These are phyloP conservation scores for Oryza longistaminata DNA, from an alignment of 176 grass and related monocot species.

Conservation along the genomic window DNA sequence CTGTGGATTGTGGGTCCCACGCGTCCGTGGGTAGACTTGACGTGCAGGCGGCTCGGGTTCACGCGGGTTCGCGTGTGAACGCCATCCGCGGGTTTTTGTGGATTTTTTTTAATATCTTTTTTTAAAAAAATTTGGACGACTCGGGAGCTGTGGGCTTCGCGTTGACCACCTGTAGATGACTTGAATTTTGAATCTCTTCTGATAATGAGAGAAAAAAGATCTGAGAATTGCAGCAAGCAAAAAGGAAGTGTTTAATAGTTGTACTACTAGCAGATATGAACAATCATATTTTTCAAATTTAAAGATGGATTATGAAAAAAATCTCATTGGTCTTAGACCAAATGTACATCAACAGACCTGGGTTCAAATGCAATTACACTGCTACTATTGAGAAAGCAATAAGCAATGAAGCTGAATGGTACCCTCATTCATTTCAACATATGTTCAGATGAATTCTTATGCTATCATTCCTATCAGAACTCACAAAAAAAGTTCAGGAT, in stretches of 20 bases:
- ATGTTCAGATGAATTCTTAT: not conserved
- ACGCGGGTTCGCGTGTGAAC: slow-evolving; percentile 25
- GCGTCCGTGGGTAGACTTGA: not conserved
- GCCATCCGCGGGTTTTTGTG: not conserved
- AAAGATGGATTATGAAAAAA: not conserved
- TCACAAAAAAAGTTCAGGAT: not conserved
- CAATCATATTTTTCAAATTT: too few relatives aligned
- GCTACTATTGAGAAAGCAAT: too few relatives aligned
- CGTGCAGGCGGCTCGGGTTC: slow-evolving; percentile 15
- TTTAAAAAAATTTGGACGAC: not conserved
- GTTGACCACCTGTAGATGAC: not conserved
- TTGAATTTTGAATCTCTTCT: too few relatives aligned
- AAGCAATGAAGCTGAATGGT: too few relatives aligned
- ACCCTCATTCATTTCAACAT: not conserved
- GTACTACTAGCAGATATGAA: not conserved
- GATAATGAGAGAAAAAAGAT: not conserved
- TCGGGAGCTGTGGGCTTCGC: not conserved
- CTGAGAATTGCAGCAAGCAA: too few relatives aligned
- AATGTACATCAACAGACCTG: not conserved
- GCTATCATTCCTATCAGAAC: not conserved
- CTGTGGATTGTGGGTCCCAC: rapidly evolving
- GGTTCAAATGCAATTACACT: too few relatives aligned
- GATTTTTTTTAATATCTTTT: too few relatives aligned
- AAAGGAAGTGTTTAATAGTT: too few relatives aligned
- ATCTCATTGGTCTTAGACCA: not conserved